phyloP scores from a whole-genome alignment of 2,329 filamentous ascomycete genomes.

The Cercospora zeae-maydis region DNA sequence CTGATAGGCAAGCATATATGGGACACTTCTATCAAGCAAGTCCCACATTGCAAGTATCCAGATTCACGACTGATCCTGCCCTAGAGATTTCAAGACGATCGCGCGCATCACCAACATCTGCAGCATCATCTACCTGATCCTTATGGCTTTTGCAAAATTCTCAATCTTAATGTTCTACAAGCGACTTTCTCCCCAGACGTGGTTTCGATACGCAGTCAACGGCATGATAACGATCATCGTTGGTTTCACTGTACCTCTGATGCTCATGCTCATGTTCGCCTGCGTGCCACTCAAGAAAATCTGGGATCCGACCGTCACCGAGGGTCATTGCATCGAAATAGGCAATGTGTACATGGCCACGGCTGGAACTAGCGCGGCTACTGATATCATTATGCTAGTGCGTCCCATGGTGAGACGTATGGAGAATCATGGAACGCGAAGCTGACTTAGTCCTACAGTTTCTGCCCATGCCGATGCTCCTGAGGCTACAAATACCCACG shows the following conservation, averaged over 20 bases:
- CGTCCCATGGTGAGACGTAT: not conserved
- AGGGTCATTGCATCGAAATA: slow-evolving; percentile 15
- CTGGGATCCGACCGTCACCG: slow-evolving; percentile 18
- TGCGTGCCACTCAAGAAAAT: slow-evolving; percentile 16
- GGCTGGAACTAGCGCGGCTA: slow-evolving; percentile 19
- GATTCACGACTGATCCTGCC: not conserved
- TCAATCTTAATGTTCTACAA: slow-evolving; percentile 19
- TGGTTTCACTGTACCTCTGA: slow-evolving; percentile 11
- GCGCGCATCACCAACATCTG: slow-evolving; percentile 8
- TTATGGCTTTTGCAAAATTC: slow-evolving; percentile 20
- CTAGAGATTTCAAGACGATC: slow-evolving; percentile 1
- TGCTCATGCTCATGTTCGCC: slow-evolving; percentile 15
- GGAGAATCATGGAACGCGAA: not conserved
- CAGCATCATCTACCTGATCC: slow-evolving; percentile 12
- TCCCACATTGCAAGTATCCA: no score
- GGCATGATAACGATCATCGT: slow-evolving; percentile 12
- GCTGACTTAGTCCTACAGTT: not conserved
- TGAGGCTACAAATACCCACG: slow-evolving; percentile 2
- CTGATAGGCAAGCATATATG: slow-evolving; percentile 19
- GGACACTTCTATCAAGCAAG: slow-evolving; percentile 3
- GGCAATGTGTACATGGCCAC: slow-evolving; percentile 18
- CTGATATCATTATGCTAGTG: slow-evolving; percentile 19
- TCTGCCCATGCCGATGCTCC: slow-evolving; percentile 13
- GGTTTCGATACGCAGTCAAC: slow-evolving; percentile 17
- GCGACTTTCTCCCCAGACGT: slow-evolving; percentile 13